phyloP scores from a whole-genome alignment of 2,329 filamentous ascomycete species.

The Diaporthe helianthi region DNA sequence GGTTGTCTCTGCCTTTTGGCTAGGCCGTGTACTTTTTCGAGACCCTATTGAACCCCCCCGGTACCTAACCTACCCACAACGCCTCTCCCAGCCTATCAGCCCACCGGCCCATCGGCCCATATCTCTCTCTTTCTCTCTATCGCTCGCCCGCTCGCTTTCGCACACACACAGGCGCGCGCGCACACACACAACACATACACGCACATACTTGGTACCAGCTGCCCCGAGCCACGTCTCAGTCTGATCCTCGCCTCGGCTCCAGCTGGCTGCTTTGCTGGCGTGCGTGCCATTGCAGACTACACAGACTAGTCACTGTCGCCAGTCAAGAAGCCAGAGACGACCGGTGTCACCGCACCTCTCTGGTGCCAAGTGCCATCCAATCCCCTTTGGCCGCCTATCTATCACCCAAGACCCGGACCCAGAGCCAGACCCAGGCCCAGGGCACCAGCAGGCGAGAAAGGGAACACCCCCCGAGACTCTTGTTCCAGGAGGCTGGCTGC shows the following conservation, averaged over 20 bases:
- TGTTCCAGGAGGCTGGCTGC: slow-evolving; percentile 31
- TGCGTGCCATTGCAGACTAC: slow-evolving; percentile 22
- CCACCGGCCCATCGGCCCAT: slow-evolving; percentile 3
- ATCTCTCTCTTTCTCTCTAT: background rate
- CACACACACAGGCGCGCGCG: no score
- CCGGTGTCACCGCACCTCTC: slow-evolving; percentile 32
- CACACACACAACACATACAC: no score
- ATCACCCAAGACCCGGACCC: slow-evolving; percentile 24
- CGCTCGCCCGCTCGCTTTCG: background rate
- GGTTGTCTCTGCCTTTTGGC: slow-evolving; percentile 30
- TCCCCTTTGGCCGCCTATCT: slow-evolving; percentile 25
- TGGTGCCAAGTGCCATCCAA: slow-evolving; percentile 27
- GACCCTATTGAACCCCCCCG: slow-evolving; percentile 27
- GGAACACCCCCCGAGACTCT: slow-evolving; percentile 32
- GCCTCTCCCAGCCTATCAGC: background rate
- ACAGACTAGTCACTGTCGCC: slow-evolving; percentile 20
- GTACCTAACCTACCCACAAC: slow-evolving; percentile 31
- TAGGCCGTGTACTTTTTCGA: slow-evolving; percentile 29
- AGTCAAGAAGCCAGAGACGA: slow-evolving; percentile 11
- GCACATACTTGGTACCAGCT: background rate
- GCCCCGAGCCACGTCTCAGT: slow-evolving; percentile 25
- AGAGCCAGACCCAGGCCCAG: slow-evolving; percentile 16
- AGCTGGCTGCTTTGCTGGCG: slow-evolving; percentile 28
- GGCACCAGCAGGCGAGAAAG: slow-evolving; percentile 30
- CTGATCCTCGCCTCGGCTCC: slow-evolving; percentile 25